phyloP scores from a whole-genome alignment of 2,329 filamentous ascomycete genomes.

The Thermoascus crustaceus region DNA sequence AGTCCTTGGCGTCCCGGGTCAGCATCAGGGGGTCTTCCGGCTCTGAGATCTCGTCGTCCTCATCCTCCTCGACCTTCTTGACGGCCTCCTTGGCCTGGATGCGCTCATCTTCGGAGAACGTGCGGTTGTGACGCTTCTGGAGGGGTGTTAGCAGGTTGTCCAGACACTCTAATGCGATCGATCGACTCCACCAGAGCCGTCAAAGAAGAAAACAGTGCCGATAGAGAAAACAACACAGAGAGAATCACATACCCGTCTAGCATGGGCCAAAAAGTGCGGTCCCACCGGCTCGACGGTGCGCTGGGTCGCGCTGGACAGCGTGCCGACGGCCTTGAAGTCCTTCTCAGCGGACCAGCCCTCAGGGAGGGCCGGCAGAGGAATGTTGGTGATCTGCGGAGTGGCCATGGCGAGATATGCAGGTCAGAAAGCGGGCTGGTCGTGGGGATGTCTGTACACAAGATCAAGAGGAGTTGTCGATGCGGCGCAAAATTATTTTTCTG shows the following conservation, averaged over 20 bases:
- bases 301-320: conserved; percentile 67
- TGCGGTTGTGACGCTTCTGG: conserved; percentile 80
- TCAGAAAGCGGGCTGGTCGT: conserved; percentile 1
- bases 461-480: no score
- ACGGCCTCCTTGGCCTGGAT: conserved; percentile 92
- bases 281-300: conserved; percentile 92
- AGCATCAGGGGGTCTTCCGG: conserved; percentile 88
- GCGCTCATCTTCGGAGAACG: conserved; percentile 96
- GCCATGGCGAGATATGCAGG: conserved; percentile 6
- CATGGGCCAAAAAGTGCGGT: conserved; percentile 95
- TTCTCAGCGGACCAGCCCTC: conserved; percentile 75
- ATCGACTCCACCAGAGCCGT: not conserved
- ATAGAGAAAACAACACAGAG: not conserved
- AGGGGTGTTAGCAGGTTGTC: conserved; percentile 15
- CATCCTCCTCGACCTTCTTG: conserved; percentile 90
- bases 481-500: conserved; percentile 26
- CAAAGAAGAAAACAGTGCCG: conserved; percentile 1
- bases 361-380: conserved; percentile 64
- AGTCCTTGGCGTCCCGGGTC: conserved; percentile 92
- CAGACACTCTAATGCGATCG: conserved; percentile 1
- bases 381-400: conserved; percentile 4
- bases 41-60: conserved; percentile 87
- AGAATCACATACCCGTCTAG: conserved; percentile 61
- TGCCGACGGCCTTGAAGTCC: conserved; percentile 78
- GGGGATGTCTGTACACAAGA: conserved; percentile 3